Base-by-base conservation (phyloP, 768 basidiomycete species). In the Mycena vitilis region DNA sequence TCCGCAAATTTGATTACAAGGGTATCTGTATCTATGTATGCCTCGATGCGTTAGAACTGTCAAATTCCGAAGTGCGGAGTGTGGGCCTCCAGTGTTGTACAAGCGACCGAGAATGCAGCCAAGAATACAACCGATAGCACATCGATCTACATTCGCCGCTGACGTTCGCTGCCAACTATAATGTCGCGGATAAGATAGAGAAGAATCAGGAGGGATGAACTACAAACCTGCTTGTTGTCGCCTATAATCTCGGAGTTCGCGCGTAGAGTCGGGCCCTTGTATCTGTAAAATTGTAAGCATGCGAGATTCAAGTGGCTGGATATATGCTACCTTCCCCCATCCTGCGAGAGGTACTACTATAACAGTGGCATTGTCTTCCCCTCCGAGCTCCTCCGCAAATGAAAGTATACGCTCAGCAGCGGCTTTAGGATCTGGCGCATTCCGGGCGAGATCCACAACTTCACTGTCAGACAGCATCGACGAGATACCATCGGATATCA, bases 401-500 rank as follows among this genome's bases (percentile, higher is more conserved):
- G 89, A 80, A 8, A 98, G 81, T 49, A 99, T 95, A 16, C 86
- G 85, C 37, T 91, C 85, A 5, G 97, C 96, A n/a, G 95, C 96
- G 37, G 80, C 79, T 74, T 88, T 89, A 0, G 97, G 97, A 73
- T 90, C 87, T 11, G 81, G 76, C 9, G 91, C 88, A 52, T 84
- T 84, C 57, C 96, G 85, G 8, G 91, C 92, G 51, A 99, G 88
- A 78, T 99, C 98, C 38, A 94, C 89, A 68, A 99, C 91, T 80
- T 99, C 98, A 69, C 94, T 93, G 77, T 99, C 96, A 0, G 96
- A 96, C 49, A 98, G 85, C 53, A 94, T 87, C 42, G 94, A 95
- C 1, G 95, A 94, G 56, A 99, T 87, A 7, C 98, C 98, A 78
- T 99, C 98, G 12, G 96, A 96, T n/a, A 96, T 84, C 16, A 97